Evolutionary conservation across 2,329 filamentous ascomycete species (phyloP).

Genomic region (Colletotrichum aenigma): DNA sequence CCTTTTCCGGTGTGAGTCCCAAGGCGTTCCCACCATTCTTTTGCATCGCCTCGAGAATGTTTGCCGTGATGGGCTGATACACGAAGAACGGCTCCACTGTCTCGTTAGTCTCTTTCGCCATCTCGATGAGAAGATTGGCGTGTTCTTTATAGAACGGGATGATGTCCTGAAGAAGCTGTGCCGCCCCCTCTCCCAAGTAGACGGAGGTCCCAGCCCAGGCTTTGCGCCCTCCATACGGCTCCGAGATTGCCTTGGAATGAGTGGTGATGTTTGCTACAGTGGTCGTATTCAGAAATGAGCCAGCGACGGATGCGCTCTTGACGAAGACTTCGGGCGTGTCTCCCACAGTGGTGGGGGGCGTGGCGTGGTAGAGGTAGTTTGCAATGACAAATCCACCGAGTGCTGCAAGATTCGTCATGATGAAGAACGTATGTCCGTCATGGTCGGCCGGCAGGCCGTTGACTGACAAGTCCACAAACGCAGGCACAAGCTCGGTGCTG

Average conservation of each 20-base stretch:
- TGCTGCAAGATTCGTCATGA: constrained; percentile 4
- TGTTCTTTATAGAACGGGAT: constrained; percentile 27
- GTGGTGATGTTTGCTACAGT: constrained; percentile 28
- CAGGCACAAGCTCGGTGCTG: constrained; percentile 19
- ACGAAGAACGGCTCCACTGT: constrained; percentile 26
- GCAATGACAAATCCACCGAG: constrained; percentile 11
- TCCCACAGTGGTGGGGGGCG: neutral
- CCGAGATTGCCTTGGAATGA: constrained; percentile 25
- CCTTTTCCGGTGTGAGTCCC: constrained; percentile 37
- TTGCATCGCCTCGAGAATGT: constrained; percentile 32
- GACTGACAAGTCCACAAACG: constrained; percentile 12
- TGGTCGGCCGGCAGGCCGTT: constrained; percentile 22
- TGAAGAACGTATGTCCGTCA: constrained; percentile 26
- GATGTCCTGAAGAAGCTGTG: constrained; percentile 28
- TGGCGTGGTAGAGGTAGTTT: constrained; percentile 21
- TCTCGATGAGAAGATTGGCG: constrained; percentile 13
- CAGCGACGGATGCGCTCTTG: constrained; percentile 24
- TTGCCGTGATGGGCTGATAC: constrained; percentile 43
- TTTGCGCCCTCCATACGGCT: constrained; percentile 27
- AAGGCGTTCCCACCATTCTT: constrained; percentile 45
- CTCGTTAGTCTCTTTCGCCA: constrained; percentile 4
- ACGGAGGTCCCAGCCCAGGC: neutral
- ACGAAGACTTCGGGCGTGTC: constrained; percentile 25
- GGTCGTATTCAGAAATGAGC: constrained; percentile 23
- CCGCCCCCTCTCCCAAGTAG: neutral